Evolutionary conservation across 2,329 filamentous ascomycete species (phyloP).

Genomic region (Mollisiaceae sp.): DNA sequence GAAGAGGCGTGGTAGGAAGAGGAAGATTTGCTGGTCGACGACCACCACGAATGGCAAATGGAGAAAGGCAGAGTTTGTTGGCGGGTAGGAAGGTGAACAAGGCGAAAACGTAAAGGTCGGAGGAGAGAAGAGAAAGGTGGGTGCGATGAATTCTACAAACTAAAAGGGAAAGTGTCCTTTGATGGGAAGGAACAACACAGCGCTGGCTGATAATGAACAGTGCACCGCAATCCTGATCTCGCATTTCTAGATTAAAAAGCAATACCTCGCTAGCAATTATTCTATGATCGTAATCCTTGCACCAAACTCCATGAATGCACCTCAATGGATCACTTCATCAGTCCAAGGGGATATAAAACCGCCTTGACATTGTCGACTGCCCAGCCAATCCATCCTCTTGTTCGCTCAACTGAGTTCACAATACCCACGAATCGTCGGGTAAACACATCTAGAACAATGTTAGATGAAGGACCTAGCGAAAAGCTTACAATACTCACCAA

Average conservation of each 20-base stretch:
- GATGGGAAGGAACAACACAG: not conserved
- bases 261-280: not conserved
- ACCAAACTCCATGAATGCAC: not conserved
- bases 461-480: not conserved
- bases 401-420: constrained; percentile 55
- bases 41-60: not conserved
- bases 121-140: not conserved
- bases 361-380: constrained; percentile 29
- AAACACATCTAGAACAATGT: constrained; percentile 53
- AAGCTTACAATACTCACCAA: constrained; percentile 33
- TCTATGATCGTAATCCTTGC: not conserved
- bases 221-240: not conserved
- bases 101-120: not conserved
- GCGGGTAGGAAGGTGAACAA: not conserved
- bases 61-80: too few species aligned
- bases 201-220: not conserved
- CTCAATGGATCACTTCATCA: not conserved
- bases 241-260: not conserved
- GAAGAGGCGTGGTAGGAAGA: not conserved
- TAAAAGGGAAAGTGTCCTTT: not conserved
- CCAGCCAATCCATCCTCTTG: constrained; percentile 59
- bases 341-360: constrained; percentile 11
- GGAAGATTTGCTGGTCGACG: not conserved
- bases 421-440: constrained; percentile 57
- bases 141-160: not conserved